phyloP scores from a whole-genome alignment of 257 asterid genomes.

The Rauvolfia tetraphylla region DNA sequence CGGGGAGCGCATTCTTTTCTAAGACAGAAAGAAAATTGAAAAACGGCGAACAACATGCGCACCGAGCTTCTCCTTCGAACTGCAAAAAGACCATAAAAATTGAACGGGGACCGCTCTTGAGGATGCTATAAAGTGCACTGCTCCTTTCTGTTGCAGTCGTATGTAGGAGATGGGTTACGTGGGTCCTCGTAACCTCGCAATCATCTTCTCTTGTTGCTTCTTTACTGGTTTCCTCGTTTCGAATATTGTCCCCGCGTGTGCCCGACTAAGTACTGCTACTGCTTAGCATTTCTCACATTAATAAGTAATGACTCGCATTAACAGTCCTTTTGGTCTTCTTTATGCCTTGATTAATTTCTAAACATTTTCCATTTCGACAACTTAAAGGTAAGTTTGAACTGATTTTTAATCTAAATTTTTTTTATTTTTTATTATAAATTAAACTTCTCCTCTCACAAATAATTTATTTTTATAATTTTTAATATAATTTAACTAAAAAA shows the following conservation, averaged over 20 bases:
- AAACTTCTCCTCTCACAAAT: too few relatives aligned
- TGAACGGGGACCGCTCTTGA: conserved; percentile 18
- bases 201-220: conserved; percentile 1
- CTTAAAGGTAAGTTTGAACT: too few relatives aligned
- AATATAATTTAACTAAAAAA: too few relatives aligned
- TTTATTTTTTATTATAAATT: too few relatives aligned
- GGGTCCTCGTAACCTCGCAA: conserved; percentile 16
- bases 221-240: conserved; percentile 12
- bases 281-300: too few relatives aligned
- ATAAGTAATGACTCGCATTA: too few relatives aligned
- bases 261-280: neutral
- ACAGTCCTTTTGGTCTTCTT: too few relatives aligned
- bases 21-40: neutral
- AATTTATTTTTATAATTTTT: too few relatives aligned
- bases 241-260: neutral
- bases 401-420: too few relatives aligned
- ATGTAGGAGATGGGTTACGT: conserved; percentile 15
- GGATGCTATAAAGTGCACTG: conserved; percentile 32
- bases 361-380: too few relatives aligned
- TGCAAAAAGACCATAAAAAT: neutral
- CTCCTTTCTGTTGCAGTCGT: conserved; percentile 30
- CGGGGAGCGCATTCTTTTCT: neutral
- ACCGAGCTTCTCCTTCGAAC: conserved; percentile 2
- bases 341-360: too few relatives aligned
- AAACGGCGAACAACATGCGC: neutral